Evolutionary conservation across 306 rosid genomes (phyloP).

Genomic region (Sicyos edulis): DNA sequence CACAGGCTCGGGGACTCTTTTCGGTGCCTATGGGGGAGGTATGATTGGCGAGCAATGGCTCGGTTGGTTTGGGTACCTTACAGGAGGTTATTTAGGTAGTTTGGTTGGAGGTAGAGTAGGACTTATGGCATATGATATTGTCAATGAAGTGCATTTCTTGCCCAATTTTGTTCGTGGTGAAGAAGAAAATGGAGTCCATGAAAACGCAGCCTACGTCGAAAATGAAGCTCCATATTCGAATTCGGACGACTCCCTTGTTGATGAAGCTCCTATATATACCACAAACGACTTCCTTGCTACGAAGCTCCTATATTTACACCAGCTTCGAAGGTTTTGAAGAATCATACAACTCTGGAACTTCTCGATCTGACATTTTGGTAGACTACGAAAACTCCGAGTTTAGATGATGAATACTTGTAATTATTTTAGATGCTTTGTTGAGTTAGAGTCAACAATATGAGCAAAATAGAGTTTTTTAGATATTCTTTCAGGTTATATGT

Average conservation of each 20-base stretch:
- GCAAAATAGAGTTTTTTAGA: background rate
- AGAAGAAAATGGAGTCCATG: conserved; percentile 29
- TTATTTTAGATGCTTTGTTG: background rate
- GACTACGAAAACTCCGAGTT: conserved; percentile 44
- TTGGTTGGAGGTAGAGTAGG: conserved; percentile 93
- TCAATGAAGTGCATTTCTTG: conserved; percentile 61
- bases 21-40: conserved; percentile 71
- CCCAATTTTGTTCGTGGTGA: conserved; percentile 34
- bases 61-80: conserved; percentile 78
- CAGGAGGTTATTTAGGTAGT: conserved; percentile 85
- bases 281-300: conserved; percentile 18
- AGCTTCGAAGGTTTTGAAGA: conserved; percentile 30
- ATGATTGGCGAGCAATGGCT: conserved; percentile 61
- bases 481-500: background rate
- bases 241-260: too few species aligned
- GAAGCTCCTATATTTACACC: conserved; percentile 25
- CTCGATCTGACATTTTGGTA: conserved; percentile 32
- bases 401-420: conserved; percentile 37
- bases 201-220: conserved; percentile 26
- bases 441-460: background rate
- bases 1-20: conserved; percentile 67
- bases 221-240: conserved; percentile 25
- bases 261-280: too few species aligned
- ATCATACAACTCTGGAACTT: conserved; percentile 26
- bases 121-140: conserved; percentile 72